phyloP scores from a whole-genome alignment of 2,329 filamentous ascomycete genomes.

The Stagonosporopsis rhizophila region DNA sequence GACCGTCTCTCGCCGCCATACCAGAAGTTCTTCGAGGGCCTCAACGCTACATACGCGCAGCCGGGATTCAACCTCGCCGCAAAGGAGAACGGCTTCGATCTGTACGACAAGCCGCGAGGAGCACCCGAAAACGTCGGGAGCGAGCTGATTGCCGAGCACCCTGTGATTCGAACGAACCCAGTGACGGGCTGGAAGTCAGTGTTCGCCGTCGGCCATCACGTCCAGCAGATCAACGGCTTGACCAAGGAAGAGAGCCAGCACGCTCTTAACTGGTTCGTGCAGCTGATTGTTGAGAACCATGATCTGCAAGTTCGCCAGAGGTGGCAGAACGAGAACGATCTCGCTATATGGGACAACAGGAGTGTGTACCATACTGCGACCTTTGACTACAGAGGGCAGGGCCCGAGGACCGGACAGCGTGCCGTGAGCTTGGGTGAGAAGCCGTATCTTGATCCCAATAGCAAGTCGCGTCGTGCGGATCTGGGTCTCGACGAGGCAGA shows the following conservation, averaged over 20 bases:
- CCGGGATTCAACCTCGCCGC: constrained; percentile 53
- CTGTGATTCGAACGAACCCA: constrained; percentile 61
- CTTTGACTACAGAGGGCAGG: constrained; percentile 65
- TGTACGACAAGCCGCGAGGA: constrained; percentile 59
- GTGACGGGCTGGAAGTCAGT: constrained; percentile 53
- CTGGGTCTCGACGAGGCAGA: constrained; percentile 8
- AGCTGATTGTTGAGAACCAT: constrained; percentile 56
- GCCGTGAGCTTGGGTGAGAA: constrained; percentile 65
- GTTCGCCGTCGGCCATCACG: constrained; percentile 55
- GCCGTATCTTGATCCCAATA: constrained; percentile 63
- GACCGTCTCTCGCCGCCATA: constrained; percentile 58
- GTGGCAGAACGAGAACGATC: constrained; percentile 56
- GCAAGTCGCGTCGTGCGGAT: constrained; percentile 55
- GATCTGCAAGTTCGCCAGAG: constrained; percentile 59
- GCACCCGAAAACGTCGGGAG: constrained; percentile 63
- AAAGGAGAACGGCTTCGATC: constrained; percentile 49
- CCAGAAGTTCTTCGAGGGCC: constrained; percentile 56
- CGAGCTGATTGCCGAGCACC: constrained; percentile 60
- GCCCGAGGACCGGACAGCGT: constrained; percentile 62
- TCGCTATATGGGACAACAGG: constrained; percentile 71
- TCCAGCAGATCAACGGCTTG: constrained; percentile 54
- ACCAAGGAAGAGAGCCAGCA: constrained; percentile 53
- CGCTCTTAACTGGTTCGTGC: constrained; percentile 53
- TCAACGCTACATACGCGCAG: constrained; percentile 57
- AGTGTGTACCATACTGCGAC: constrained; percentile 66